Evolutionary conservation across 441 rosid genomes (phyloP).

Genomic region (Brassica balearica): DNA sequence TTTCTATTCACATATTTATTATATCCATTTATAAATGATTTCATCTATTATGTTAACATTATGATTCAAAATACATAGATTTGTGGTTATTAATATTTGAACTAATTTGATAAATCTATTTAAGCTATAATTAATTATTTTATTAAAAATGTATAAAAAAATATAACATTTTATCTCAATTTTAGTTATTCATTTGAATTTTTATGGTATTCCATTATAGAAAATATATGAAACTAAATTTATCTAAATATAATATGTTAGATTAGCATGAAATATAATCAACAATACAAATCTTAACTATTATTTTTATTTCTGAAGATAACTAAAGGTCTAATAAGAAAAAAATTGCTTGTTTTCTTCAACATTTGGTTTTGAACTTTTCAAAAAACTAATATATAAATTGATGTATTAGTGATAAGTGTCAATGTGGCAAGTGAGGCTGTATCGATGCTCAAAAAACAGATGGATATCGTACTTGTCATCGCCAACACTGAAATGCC

Average conservation of each 20-base stretch:
- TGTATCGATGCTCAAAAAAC: conserved; percentile 39
- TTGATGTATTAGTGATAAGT: conserved; percentile 47
- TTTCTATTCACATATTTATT: neutral
- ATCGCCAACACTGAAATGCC: conserved; percentile 49
- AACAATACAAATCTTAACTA: neutral
- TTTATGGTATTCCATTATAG: neutral
- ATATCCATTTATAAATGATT: neutral
- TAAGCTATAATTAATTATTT: neutral
- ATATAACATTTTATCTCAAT: neutral
- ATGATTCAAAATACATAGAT: neutral
- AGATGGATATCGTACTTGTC: conserved; percentile 48
- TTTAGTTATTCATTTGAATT: neutral
- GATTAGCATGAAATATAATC: neutral
- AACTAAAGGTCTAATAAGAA: neutral
- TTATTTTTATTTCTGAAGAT: neutral
- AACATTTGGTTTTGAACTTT: neutral
- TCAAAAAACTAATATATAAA: neutral
- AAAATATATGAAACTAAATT: neutral
- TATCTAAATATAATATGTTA: neutral
- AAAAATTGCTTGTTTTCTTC: neutral
- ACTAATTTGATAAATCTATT: neutral
- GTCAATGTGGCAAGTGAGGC: conserved; percentile 41
- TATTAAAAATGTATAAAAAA: neutral
- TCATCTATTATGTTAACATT: neutral
- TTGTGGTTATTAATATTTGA: neutral